phyloP scores from a whole-genome alignment of 306 rosid genomes.

The Gillenia trifoliata region DNA sequence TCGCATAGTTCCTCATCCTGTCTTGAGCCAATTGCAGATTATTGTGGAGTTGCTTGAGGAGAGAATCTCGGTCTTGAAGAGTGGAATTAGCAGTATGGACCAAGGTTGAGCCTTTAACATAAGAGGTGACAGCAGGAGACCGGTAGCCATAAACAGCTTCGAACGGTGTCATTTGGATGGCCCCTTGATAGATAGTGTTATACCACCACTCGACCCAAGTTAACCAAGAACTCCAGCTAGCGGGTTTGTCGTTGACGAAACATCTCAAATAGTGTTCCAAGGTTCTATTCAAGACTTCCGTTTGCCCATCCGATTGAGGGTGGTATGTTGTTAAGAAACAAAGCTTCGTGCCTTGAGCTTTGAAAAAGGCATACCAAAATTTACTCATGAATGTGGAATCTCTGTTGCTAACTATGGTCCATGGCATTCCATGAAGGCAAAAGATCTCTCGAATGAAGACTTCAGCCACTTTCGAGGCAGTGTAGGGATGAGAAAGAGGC shows the following conservation, averaged over 20 bases:
- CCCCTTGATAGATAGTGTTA: not conserved
- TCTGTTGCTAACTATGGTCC: not conserved
- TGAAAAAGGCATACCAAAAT: not conserved
- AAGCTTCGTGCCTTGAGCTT: not conserved
- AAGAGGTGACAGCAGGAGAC: not conserved
- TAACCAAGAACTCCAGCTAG: not conserved
- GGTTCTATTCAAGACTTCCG: not conserved
- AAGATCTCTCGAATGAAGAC: no score
- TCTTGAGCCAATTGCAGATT: not conserved
- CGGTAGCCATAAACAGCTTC: not conserved
- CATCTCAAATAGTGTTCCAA: not conserved
- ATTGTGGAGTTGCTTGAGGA: not conserved
- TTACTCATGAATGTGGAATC: not conserved
- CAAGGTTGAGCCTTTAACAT: not conserved
- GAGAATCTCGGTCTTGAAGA: not conserved
- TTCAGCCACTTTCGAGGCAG: no score
- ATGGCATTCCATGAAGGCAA: not conserved
- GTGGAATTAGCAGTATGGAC: not conserved
- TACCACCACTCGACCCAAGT: not conserved
- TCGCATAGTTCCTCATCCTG: not conserved
- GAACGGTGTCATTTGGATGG: not conserved
- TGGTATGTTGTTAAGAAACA: not conserved
- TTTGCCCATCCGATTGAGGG: not conserved
- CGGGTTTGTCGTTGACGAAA: accelerated
- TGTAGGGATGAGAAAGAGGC: no score